These are phyloP conservation scores for Alternaria sp. DNA, from an alignment of 2,329 filamentous ascomycete species.

Conservation along the genomic window DNA sequence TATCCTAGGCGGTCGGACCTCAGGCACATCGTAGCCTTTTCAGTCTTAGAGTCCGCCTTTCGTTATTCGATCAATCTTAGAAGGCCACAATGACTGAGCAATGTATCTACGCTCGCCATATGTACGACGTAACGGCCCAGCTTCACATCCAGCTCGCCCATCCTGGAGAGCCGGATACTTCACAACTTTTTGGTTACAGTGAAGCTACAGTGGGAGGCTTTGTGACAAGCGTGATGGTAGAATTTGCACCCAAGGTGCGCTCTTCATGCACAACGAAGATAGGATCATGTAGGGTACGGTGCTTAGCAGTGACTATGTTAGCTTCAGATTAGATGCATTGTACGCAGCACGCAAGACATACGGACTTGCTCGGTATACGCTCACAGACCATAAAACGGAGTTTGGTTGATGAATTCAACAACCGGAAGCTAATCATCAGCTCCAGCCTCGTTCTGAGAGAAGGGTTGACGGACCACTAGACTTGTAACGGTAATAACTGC, in stretches of 20 bases:
- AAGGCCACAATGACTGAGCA: rapidly evolving
- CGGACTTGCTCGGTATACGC: background rate
- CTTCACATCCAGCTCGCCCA: background rate
- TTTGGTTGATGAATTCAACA: background rate
- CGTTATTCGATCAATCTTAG: background rate
- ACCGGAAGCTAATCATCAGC: background rate
- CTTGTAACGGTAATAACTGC: background rate
- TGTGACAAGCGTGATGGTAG: background rate
- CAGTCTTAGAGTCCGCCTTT: background rate
- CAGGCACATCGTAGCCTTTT: background rate
- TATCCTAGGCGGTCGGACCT: background rate
- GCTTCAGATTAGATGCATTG: background rate
- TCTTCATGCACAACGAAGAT: background rate
- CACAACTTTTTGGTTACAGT: background rate
- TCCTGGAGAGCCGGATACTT: background rate
- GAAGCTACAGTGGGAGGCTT: background rate
- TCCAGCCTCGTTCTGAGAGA: background rate
- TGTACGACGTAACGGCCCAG: background rate
- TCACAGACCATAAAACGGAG: background rate
- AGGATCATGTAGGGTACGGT: background rate
- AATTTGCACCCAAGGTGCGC: too few species aligned
- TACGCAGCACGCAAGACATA: background rate
- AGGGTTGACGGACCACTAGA: background rate
- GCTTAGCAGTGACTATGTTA: background rate
- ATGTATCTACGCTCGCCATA: background rate